Evolutionary conservation across 1,139 yeast genomes (phyloP), one percentile per base, ranked within the genome.

Genomic region (Saccharomyces hybrid): DNA sequence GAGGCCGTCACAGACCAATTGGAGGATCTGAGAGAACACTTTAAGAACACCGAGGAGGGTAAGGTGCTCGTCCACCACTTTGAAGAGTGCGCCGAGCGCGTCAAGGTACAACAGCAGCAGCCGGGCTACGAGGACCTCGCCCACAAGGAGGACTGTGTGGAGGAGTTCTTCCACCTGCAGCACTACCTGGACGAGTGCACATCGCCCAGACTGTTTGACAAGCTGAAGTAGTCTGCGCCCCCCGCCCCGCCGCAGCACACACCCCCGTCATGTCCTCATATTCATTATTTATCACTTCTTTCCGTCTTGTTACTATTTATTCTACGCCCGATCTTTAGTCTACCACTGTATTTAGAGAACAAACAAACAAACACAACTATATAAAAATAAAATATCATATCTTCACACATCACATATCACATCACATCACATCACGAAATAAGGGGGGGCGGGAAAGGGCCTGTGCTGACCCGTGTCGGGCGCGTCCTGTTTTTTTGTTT

Each of bases 131-230:
- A 76, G 41, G 83, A 85, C 56, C 80, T 80, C 69, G 84, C 78
- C 14, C 80, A 88, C 79, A 90, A 91, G 76, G 98, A 91, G 77
- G 96, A 91, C 76, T 93, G 99, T 79, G 85, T 91, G 61, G 98
- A 93, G 76, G 99, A 93, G 76, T 93, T 86, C 76, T 91, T 91
- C 91, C 98, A 93, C 76, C 80, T 90, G 72, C 88, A 88, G 73
- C 98, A 93, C 75, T 89, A 96, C 78, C 70, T 91, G 69, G 89
- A 88, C 74, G 93, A 87, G 71, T 84, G 96, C 78, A 90, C 88
- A 69, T 93, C 96, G 58, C 96, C 96, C 75, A 85, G 84, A 73
- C 79, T 91, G 71, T 90, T 93, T 78, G 76, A 82, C 77, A 85
- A 85, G 74, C 83, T 90, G 76, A 88, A 88, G 74, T 90, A 84